phyloP scores from a whole-genome alignment of 2,329 filamentous ascomycete species.

The Venturia asperata region DNA sequence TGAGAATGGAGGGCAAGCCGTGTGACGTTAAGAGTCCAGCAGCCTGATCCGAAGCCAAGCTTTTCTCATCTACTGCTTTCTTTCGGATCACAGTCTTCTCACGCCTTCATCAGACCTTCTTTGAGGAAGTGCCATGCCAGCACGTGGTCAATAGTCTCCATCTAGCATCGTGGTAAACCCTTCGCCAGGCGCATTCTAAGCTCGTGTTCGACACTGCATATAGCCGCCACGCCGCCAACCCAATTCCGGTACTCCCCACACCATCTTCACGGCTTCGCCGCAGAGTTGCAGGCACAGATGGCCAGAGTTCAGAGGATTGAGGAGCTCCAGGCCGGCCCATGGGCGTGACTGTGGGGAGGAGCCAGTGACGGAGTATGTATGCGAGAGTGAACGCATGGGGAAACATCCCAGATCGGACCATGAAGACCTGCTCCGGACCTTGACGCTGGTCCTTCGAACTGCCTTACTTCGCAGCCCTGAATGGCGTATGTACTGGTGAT shows the following conservation, averaged over 20 bases:
- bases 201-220: not conserved
- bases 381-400: not conserved
- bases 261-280: not conserved
- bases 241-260: not conserved
- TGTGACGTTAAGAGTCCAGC: not conserved
- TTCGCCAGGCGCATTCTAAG: not conserved
- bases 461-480: constrained; percentile 2
- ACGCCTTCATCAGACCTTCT: not conserved
- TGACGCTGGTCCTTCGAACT: not conserved
- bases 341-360: not conserved
- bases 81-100: not conserved
- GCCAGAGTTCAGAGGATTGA: not conserved
- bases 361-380: not conserved
- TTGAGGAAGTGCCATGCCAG: not conserved
- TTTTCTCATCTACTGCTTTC: not conserved
- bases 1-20: not conserved
- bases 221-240: not conserved
- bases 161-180: no score
- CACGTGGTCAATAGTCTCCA: no score
- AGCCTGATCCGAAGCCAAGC: not conserved
- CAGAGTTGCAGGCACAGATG: not conserved
- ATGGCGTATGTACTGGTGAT: not conserved
- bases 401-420: not conserved
- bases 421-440: not conserved
- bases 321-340: not conserved